These are phyloP conservation scores for Sechiopsis laciniata DNA, from an alignment of 306 rosid genomes.

Conservation along the genomic window DNA sequence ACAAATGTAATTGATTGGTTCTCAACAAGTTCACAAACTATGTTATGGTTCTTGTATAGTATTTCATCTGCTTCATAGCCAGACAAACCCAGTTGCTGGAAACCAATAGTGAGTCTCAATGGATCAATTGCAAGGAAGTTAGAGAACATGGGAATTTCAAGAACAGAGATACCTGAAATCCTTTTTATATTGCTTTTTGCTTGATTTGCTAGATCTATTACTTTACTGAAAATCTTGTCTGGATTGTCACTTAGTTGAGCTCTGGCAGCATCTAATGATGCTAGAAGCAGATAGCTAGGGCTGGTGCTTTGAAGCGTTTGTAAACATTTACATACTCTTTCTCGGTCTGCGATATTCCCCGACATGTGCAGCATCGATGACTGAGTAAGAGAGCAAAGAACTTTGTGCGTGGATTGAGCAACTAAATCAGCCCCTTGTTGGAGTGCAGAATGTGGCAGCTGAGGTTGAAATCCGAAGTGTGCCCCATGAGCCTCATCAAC, in stretches of 20 bases:
- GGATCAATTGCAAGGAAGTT: slow-evolving; percentile 53
- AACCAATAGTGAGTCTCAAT: slow-evolving; percentile 65
- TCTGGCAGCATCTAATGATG: slow-evolving; percentile 86
- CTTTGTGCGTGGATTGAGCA: slow-evolving; percentile 77
- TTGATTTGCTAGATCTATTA: slow-evolving; percentile 49
- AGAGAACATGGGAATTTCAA: slow-evolving; percentile 43
- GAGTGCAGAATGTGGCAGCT: slow-evolving; percentile 64
- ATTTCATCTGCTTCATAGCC: slow-evolving; percentile 73
- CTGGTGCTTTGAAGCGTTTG: slow-evolving; percentile 84
- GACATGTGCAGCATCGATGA: slow-evolving; percentile 88
- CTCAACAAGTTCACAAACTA: slow-evolving; percentile 75
- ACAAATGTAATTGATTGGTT: slow-evolving; percentile 56
- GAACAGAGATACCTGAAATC: slow-evolving; percentile 52
- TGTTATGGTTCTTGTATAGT: slow-evolving; percentile 43
- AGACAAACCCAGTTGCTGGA: slow-evolving; percentile 71
- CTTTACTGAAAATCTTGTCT: slow-evolving; percentile 42
- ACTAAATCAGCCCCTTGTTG: slow-evolving; percentile 71
- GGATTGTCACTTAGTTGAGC: slow-evolving; percentile 68
- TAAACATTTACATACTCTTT: slow-evolving; percentile 58
- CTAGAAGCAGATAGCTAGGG: slow-evolving; percentile 82
- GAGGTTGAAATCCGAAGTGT: slow-evolving; percentile 74
- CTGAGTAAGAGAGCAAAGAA: slow-evolving; percentile 76
- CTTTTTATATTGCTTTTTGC: slow-evolving; percentile 34
- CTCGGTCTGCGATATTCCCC: slow-evolving; percentile 49
- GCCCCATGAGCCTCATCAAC: slow-evolving; percentile 98